Evolutionary conservation across 2,329 filamentous ascomycete genomes (phyloP), one percentile per base, ranked within the genome.

Genomic region (Ophiostoma populinum): DNA sequence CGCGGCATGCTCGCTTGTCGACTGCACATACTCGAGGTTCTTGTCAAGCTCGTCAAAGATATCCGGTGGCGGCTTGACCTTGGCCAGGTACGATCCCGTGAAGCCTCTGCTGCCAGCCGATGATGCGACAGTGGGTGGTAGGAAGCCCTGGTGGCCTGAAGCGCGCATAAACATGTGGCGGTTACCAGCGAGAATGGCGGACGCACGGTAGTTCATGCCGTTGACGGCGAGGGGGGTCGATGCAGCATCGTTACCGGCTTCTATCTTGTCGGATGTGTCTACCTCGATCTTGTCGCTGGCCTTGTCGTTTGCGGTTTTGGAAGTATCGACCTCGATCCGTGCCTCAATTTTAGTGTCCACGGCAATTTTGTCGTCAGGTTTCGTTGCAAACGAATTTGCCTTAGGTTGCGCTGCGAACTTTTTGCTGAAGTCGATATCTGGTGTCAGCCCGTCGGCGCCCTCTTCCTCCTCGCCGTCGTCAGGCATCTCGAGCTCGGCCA

Each of bases 1-100:
- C 0, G 86, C 86, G 3, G 80, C 86, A 36, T 75, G 75, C 56
- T 94, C 86, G 51, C 81, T 92, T 46, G 85, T 70, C 37, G 67
- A 67, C 52, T 93, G 83, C 5, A 82, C 79, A 43, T 71, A 70
- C 50, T 93, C 85, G 18, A 94, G 61, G 1, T 71, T 69, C 50
- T 78, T 80, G 50, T 93, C 85, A 1, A 85, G 64, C 29, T 70
- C 63, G 43, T 92, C 81, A 49, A 78, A 83, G 1, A 71, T 60
- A 42, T 72, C 69, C 1, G 45, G 42, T 28, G 32, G 43, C 36
- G 50, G 49, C 28, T 20, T 21, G 7, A 22, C 8, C 20, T 32
- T 32, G 10, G 13, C 7, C 30, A 32, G 30, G 19, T 32, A 32
- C 7, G 30, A 32, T 9, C 19, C 30, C 2, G 30, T 20, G n/a